Evolutionary conservation across 495 filamentous ascomycete genomes (phyloP).

Genomic region (Podospora comata): DNA sequence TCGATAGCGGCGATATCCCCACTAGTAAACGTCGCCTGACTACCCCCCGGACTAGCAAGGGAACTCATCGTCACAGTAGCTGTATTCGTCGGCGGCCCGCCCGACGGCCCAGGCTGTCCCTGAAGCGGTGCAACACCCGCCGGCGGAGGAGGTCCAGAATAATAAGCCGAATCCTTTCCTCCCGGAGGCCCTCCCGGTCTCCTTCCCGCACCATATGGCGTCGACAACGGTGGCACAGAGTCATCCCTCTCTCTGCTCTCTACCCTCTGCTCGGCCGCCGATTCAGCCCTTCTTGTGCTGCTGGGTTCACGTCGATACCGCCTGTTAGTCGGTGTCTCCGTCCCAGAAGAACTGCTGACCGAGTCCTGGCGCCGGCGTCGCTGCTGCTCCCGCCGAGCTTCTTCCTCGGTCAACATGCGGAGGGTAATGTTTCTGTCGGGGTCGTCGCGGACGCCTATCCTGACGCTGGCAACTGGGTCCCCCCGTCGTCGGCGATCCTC

Average conservation of each 20-base stretch:
- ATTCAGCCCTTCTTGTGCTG: constrained; percentile 38
- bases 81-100: constrained; percentile 17
- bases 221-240: constrained; percentile 41
- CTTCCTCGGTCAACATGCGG: constrained; percentile 73
- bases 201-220: constrained; percentile 37
- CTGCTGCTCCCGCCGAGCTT: constrained; percentile 52
- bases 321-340: constrained; percentile 40
- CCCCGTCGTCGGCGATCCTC: constrained; percentile 37
- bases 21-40: constrained; percentile 40
- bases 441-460: constrained; percentile 76
- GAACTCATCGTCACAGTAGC: constrained; percentile 42
- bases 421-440: constrained; percentile 74
- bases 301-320: constrained; percentile 43
- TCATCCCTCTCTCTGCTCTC: constrained; percentile 19
- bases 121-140: constrained; percentile 11
- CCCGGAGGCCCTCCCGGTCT: constrained; percentile 33
- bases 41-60: constrained; percentile 32
- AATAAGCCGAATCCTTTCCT: constrained; percentile 54
- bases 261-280: constrained; percentile 40
- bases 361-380: constrained; percentile 43
- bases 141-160: constrained; percentile 38
- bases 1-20: constrained; percentile 35
- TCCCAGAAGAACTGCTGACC: constrained; percentile 46
- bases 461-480: constrained; percentile 57
- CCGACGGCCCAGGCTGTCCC: constrained; percentile 44